Evolutionary conservation across 805 yeast species (phyloP).

Genomic region (Priceomyces medius): DNA sequence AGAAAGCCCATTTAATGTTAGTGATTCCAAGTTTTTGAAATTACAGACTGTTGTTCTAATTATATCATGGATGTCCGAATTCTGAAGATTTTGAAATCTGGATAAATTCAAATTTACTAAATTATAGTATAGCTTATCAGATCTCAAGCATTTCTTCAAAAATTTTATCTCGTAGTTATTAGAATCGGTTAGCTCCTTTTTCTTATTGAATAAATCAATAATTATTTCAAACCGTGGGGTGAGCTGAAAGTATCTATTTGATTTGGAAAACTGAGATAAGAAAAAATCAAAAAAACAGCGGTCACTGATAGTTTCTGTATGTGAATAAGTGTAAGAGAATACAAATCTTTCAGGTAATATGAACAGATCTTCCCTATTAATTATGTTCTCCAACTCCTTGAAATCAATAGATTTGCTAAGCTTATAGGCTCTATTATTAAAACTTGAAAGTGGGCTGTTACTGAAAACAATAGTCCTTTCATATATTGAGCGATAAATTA

Average conservation of each 20-base stretch:
- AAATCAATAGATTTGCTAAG: constrained; percentile 2
- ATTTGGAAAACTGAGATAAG: background rate
- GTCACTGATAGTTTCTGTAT: constrained; percentile 4
- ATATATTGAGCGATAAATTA: constrained; percentile 5
- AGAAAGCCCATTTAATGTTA: constrained; percentile 11
- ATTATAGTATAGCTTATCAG: constrained; percentile 9
- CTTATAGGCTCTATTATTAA: constrained; percentile 2
- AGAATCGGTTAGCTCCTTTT: constrained; percentile 5
- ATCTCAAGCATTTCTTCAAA: constrained; percentile 7
- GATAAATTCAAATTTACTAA: constrained; percentile 12
- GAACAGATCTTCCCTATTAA: background rate
- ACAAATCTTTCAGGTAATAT: constrained; percentile 3
- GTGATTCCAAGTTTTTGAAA: constrained; percentile 12
- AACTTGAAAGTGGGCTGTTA: constrained; percentile 2
- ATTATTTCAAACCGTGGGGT: constrained; percentile 3
- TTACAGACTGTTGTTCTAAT: constrained; percentile 5
- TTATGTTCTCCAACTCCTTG: constrained; percentile 2
- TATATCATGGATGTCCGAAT: constrained; percentile 4
- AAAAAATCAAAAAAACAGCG: constrained; percentile 1
- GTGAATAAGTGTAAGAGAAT: constrained; percentile 5
- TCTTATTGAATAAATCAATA: constrained; percentile 13
- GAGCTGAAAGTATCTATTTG: constrained; percentile 8
- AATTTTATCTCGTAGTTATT: constrained; percentile 2
- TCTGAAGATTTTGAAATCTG: constrained; percentile 13
- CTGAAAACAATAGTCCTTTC: constrained; percentile 4